Evolutionary conservation across 176 grass and related monocot genomes (phyloP).

Genomic region (Avena eriantha): DNA sequence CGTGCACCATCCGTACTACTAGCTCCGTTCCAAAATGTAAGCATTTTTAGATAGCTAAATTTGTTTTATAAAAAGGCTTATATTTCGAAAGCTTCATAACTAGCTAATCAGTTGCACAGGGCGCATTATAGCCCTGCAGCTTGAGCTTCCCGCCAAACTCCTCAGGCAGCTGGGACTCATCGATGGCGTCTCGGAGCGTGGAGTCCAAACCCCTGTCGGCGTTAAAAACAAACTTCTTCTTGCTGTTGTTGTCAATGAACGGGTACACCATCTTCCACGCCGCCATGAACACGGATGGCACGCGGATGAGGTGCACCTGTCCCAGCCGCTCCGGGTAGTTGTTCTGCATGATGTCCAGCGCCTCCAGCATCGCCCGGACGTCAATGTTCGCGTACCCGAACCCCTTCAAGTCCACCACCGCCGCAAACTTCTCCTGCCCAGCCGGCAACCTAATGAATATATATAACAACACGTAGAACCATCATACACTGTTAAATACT

Average conservation of each 20-base stretch:
- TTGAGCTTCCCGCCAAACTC: slow-evolving; percentile 69
- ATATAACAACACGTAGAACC: not conserved
- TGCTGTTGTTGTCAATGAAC: slow-evolving; percentile 82
- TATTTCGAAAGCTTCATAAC: too few species aligned
- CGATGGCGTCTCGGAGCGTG: slow-evolving; percentile 66
- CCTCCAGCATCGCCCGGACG: slow-evolving; percentile 61
- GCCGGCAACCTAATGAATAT: slow-evolving; percentile 43
- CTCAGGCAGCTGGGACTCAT: slow-evolving; percentile 64
- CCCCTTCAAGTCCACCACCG: slow-evolving; percentile 63
- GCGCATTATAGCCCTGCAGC: slow-evolving; percentile 19
- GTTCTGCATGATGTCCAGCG: slow-evolving; percentile 82
- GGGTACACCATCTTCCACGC: slow-evolving; percentile 88
- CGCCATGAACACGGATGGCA: slow-evolving; percentile 81
- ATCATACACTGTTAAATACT: too few species aligned
- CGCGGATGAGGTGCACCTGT: slow-evolving; percentile 61
- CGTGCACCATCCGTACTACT: not conserved
- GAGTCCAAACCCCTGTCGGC: slow-evolving; percentile 56
- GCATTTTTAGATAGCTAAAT: too few species aligned
- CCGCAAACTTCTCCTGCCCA: slow-evolving; percentile 70
- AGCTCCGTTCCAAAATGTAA: too few species aligned
- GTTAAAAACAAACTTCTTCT: slow-evolving; percentile 84
- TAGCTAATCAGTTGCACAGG: too few species aligned
- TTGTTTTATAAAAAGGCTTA: too few species aligned
- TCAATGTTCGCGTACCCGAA: slow-evolving; percentile 83
- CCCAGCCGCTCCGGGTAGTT: slow-evolving; percentile 77